Evolutionary conservation across 441 rosid species (phyloP).

Genomic region (Theobroma grandiflorum): DNA sequence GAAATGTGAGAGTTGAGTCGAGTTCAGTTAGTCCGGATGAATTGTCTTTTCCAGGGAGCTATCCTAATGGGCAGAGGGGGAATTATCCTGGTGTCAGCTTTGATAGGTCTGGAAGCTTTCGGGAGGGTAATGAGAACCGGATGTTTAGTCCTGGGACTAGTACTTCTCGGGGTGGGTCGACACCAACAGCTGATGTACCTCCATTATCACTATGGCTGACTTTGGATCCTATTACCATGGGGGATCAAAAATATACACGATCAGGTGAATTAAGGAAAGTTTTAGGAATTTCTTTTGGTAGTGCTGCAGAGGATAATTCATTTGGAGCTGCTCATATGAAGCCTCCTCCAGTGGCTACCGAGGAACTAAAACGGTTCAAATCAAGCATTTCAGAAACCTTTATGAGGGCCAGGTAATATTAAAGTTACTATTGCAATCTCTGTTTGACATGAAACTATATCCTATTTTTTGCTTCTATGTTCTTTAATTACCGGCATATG

Average conservation of each 20-base stretch:
- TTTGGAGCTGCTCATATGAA: constrained; percentile 58
- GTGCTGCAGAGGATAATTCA: constrained; percentile 48
- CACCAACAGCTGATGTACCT: constrained; percentile 37
- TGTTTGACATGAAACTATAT: constrained; percentile 8
- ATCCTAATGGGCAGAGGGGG: constrained; percentile 57
- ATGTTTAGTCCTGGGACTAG: constrained; percentile 43
- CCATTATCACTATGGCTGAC: constrained; percentile 41
- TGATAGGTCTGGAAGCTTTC: constrained; percentile 66
- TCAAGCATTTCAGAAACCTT: constrained; percentile 43
- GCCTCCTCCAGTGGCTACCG: constrained; percentile 47
- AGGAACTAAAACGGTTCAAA: constrained; percentile 63
- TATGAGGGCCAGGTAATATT: constrained; percentile 56
- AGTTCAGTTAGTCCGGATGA: constrained; percentile 53
- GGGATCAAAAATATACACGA: constrained; percentile 45
- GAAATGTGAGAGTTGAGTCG: constrained; percentile 54
- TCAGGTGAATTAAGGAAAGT: constrained; percentile 56
- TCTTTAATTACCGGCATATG: background rate
- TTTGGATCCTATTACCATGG: constrained; percentile 61
- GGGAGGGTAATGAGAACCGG: constrained; percentile 53
- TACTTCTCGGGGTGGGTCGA: constrained; percentile 44
- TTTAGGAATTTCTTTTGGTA: constrained; percentile 54
- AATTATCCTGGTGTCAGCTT: constrained; percentile 44
- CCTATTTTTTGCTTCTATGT: constrained; percentile 4
- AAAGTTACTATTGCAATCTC: constrained; percentile 3
- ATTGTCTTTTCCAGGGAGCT: constrained; percentile 47